Evolutionary conservation across 208 protist genomes (phyloP), one percentile per base, ranked within the genome.

Genomic region (Entamoeba moshkovskii): DNA sequence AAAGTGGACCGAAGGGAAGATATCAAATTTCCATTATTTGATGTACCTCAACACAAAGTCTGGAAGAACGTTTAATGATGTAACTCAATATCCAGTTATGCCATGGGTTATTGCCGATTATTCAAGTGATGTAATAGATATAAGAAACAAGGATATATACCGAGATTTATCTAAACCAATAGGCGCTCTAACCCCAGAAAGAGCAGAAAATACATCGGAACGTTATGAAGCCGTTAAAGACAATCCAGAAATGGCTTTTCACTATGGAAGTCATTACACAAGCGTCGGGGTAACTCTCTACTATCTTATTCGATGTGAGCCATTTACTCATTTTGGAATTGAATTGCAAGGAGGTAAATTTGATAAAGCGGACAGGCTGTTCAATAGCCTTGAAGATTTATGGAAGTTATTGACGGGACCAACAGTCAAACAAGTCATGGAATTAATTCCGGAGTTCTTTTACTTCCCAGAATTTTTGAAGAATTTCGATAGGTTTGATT

Each of bases 281-380:
- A 95, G 38, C 4, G 66, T 94, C 2, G 93, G 73, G 11, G 33
- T 46, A 15, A 95, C 96, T 45, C 66, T 97, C 8, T 95, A 94
- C 66, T 97, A 92, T 93, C 94, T 97, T 46, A 46, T 97, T 8
- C 92, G 96, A 46, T 38, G 96, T 13, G 94, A 96, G 92, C 96
- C 96, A 25, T 97, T 95, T 92, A 93, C 95, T 2, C 44, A 44
- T 18, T 91, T 94, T 29, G 91, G 94, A 45, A 93, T 96, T n/a
- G 15, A 94, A 45, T 92, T 97, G 33, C 96, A 97, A 93, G 92
- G 73, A 47, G 96, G 96, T 73, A 45, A 44, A 1, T 96, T 98
- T 16, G 98, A 99, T 95, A 94, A 95, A 33, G 95, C 98, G 3
- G 96, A 98, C 94, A 95, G 98, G 44, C 95, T 98, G 25, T 98